Percentiles rank a stretch among this genome's conserved stretches.
These are phyloP conservation scores for Graphilbum sp. DNA, from an alignment of 2,329 filamentous ascomycete species.

Conservation along the genomic window DNA sequence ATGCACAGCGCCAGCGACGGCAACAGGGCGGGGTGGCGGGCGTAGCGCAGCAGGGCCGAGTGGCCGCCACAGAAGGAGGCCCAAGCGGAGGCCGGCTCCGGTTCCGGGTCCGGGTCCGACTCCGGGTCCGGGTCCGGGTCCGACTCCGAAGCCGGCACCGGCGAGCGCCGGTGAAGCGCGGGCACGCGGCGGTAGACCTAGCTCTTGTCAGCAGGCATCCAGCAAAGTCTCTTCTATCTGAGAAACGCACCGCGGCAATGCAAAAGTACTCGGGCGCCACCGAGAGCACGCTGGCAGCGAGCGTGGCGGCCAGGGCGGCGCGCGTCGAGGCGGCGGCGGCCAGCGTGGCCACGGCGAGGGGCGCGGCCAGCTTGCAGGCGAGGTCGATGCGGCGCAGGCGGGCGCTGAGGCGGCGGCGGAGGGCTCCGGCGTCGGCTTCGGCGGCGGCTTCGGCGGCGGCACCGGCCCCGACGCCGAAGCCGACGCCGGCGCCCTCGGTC, in stretches of 20 bases:
- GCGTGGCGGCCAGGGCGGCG: constrained; percentile 27
- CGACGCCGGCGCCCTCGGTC: constrained; percentile 20
- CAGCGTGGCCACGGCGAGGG: constrained; percentile 33
- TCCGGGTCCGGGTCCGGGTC: background rate
- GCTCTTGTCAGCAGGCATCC: background rate
- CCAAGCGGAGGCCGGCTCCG: constrained; percentile 7
- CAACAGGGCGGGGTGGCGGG: constrained; percentile 37
- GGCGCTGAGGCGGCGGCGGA: constrained; percentile 26
- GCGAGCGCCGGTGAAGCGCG: constrained; percentile 4
- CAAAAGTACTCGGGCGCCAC: constrained; percentile 27
- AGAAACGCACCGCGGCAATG: constrained; percentile 26
- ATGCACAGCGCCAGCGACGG: constrained; percentile 43
- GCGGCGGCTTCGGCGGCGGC: no score
- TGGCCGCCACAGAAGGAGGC: constrained; percentile 18
- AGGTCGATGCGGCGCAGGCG: constrained; percentile 42
- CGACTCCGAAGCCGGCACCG: no score
- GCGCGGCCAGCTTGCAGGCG: constrained; percentile 38
- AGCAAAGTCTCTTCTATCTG: no score
- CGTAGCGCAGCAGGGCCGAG: no score
- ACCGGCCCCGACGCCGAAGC: no score
- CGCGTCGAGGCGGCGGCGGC: constrained; percentile 25
- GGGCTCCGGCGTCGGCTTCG: no score
- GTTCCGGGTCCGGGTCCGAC: background rate
- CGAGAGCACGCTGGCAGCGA: constrained; percentile 29
- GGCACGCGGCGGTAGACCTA: constrained; percentile 13